Percentiles rank a stretch among this genome's conserved stretches.
phyloP scores from a whole-genome alignment of 2,329 filamentous ascomycete genomes.

The Colletotrichum kahawae region DNA sequence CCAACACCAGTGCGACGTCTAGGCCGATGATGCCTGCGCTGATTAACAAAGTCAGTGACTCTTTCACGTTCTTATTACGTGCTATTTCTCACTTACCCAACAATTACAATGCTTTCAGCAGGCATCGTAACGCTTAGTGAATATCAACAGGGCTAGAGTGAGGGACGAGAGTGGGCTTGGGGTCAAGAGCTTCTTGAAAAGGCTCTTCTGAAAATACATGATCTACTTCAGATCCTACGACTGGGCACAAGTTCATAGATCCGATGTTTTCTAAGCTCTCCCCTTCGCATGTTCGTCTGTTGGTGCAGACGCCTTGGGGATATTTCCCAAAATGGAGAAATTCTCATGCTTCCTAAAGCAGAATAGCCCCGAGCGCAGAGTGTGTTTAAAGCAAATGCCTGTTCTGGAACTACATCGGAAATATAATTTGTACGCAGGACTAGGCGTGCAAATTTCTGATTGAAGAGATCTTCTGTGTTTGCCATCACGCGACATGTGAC shows the following conservation, averaged over 20 bases:
- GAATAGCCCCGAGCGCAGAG: not conserved
- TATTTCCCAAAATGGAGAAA: not conserved
- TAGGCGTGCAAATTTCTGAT: not conserved
- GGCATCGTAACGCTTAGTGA: not conserved
- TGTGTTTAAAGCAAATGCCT: not conserved
- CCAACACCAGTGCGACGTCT: constrained; percentile 41
- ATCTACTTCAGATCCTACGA: not conserved
- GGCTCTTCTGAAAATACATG: fast-evolving
- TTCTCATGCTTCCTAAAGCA: not conserved
- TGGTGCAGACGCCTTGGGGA: not conserved
- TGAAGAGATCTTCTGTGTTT: not conserved
- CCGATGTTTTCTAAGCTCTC: not conserved
- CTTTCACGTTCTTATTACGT: not conserved
- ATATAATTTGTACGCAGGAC: not conserved
- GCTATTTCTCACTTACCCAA: constrained; percentile 23
- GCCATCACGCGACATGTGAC: not conserved
- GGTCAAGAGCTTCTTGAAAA: not conserved
- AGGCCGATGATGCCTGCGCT: constrained; percentile 46
- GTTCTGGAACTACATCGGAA: not conserved
- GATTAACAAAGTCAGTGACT: not conserved
- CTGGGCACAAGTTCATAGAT: not conserved
- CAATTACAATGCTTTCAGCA: constrained; percentile 24
- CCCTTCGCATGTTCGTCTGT: not conserved
- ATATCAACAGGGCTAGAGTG: not conserved
- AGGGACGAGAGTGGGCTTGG: not conserved